Evolutionary conservation across 2,329 filamentous ascomycete species (phyloP).

Genomic region (Aspergillus viridinutans): DNA sequence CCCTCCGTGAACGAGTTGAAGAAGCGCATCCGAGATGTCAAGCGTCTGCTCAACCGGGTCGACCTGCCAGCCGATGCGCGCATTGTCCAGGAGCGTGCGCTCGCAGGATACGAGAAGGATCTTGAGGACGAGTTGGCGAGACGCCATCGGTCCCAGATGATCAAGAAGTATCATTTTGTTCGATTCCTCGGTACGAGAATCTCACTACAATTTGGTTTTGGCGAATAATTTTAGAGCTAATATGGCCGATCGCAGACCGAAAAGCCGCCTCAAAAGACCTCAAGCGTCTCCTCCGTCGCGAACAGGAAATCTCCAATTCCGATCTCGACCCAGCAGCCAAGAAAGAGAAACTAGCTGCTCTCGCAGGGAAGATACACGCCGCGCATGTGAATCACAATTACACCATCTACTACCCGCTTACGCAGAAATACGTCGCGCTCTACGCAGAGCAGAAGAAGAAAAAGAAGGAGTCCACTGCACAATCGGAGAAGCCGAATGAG

Average conservation of each 20-base stretch:
- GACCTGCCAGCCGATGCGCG: conserved; percentile 53
- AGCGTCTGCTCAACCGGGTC: conserved; percentile 47
- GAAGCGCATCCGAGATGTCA: conserved; percentile 53
- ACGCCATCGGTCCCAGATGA: conserved; percentile 52
- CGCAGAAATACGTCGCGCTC: conserved; percentile 56
- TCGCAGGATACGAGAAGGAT: conserved; percentile 55
- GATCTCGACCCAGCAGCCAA: conserved; percentile 24
- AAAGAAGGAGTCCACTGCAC: conserved; percentile 10
- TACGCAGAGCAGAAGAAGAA: conserved; percentile 42
- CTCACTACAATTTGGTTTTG: not conserved
- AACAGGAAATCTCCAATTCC: conserved; percentile 35
- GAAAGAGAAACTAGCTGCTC: conserved; percentile 21
- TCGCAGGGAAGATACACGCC: conserved; percentile 39
- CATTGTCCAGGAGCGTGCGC: conserved; percentile 56
- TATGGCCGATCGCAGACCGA: conserved; percentile 26
- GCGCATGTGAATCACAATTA: conserved; percentile 60
- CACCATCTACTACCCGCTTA: conserved; percentile 58
- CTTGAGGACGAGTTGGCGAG: conserved; percentile 47
- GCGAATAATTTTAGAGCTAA: conserved; percentile 6
- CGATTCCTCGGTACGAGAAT: conserved; percentile 52
- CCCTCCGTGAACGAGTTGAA: conserved; percentile 50
- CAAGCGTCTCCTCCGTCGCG: conserved; percentile 31
- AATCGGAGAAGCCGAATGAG: conserved; percentile 12
- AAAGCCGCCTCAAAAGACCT: conserved; percentile 41
- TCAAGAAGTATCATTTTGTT: conserved; percentile 62